phyloP scores from a whole-genome alignment of 495 filamentous ascomycete genomes.

The Letharia lupina region DNA sequence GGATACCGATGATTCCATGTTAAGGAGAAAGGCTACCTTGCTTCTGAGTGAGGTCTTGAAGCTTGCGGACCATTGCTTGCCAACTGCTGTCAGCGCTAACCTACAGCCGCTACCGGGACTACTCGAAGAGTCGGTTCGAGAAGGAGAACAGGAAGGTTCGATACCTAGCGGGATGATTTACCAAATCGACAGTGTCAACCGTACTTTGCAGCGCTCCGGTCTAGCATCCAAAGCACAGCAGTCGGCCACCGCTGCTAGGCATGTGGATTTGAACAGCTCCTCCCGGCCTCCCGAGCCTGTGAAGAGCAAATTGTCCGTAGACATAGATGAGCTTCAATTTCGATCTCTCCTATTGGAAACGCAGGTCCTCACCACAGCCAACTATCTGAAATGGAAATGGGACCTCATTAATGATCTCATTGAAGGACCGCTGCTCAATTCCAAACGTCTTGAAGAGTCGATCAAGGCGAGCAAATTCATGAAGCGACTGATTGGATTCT shows the following conservation, averaged over 20 bases:
- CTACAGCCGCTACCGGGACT: constrained; percentile 80
- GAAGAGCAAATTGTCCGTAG: constrained; percentile 60
- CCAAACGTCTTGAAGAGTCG: constrained; percentile 86
- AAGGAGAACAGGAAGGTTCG: constrained; percentile 62
- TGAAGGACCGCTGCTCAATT: constrained; percentile 85
- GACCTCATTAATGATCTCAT: constrained; percentile 82
- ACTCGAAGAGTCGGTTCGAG: constrained; percentile 63
- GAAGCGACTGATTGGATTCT: constrained; percentile 88
- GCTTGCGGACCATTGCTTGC: constrained; percentile 75
- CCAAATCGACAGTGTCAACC: constrained; percentile 94
- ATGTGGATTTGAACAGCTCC: constrained; percentile 11
- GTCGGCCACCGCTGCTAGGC: constrained; percentile 24
- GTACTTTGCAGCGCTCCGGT: constrained; percentile 77
- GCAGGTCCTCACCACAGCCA: constrained; percentile 72
- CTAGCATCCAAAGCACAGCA: constrained; percentile 34
- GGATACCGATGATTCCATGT: constrained; percentile 60
- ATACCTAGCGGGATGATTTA: constrained; percentile 81
- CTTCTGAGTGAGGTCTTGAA: constrained; percentile 86
- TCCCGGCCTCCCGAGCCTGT: constrained; percentile 49
- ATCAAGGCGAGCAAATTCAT: constrained; percentile 93
- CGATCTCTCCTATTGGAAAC: constrained; percentile 80
- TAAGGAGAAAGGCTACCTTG: constrained; percentile 83
- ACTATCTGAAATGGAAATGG: constrained; percentile 95
- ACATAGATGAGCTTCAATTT: constrained; percentile 84
- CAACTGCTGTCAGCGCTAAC: constrained; percentile 64